Base-by-base conservation (phyloP, 192 early-diverging fungal genomes). In the Haplosporangium gracile region DNA sequence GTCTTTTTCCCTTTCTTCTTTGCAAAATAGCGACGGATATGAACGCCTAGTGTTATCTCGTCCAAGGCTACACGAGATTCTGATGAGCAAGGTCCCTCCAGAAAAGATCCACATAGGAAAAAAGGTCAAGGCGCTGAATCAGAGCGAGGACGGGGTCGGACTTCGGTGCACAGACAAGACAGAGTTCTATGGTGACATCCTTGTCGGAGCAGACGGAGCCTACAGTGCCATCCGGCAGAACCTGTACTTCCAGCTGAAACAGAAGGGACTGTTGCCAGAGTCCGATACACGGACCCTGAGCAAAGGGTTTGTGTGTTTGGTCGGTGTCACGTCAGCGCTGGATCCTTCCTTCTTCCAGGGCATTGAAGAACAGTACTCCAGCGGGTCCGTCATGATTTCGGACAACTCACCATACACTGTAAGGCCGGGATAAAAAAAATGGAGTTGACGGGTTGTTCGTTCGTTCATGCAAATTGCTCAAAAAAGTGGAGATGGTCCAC, bases 201-300 rank as follows among this genome's bases (percentile, higher is more conserved):
- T 87, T 2, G 51, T 87, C 20, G 84, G 84, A 29, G 84, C 84
- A 5, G 79, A 80, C 63, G 79, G 79, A 2, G 79, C 60, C 26
- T 65, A 65, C 60, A 65, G 60, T 15, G 60, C 60, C 60, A 34
- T 87, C 18, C 84, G 84, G 0, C 84, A 87, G 47, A 40, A 39
- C 11, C 60, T 80, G 16, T 80, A 68, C 47, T 68, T 36, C 20
- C 49, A 57, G 3, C 16, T 80, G 42, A 57, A 49, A 9, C 57
- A 63, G 24, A 18, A 53, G 13, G 79, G 72, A 11, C 26, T 74
- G 11, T 42, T 80, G 6, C 79, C 79, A 0, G 72, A 73, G 36
- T 24, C 29, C 1, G 79, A 80, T 22, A 20, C 43, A 4, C 51
- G 73, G 55, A 11, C 55, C 2, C 15, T 74, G 38, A 39, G 40